Evolutionary conservation across 2,329 filamentous ascomycete genomes (phyloP), one percentile per base, ranked within the genome.

Genomic region (Trichoderma gracile): DNA sequence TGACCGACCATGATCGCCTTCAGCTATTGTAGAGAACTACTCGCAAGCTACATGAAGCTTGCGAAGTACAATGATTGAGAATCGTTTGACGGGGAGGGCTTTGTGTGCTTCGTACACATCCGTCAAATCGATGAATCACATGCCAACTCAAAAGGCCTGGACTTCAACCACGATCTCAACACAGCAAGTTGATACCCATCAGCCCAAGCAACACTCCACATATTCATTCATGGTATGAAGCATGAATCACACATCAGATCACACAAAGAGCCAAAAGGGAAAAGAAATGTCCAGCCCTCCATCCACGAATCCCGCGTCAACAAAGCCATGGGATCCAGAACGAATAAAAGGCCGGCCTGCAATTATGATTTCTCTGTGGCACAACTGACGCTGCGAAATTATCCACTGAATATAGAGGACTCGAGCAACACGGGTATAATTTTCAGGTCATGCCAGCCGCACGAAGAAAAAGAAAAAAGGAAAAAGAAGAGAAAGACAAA

Each of bases 361-460:
- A 93, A 94, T 94, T 90, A 83, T 84, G 79, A 80, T 89, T 79
- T 67, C 75, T 91, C 90, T 93, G 85, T 84, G 88, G 86, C 88
- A 86, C 84, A 86, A 89, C 85, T 87, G 90, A 93, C 90, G 88
- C 89, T 87, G 72, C 77, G 33, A 78, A 79, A 73, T 68, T 68
- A 81, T 83, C 81, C 81, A 83, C 87, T 79, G 78, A 74, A 33
- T 33, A 75, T 70, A 75, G 33, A 75, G 80, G 81, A 88, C 82
- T 82, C 85, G 88, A 90, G 89, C 89, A 93, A 93, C 89, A 91
- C 87, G 89, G 89, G 86, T 84, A 85, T 85, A 75, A 81, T 79
- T 81, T 83, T 79, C 76, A 79, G 79, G 84, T 88, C 83, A 86
- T 88, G 86, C 87, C 87, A 81, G 89, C 90, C 89, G 89, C 90